Conservation (phyloP, 805 yeast genomes). For the Zygoascus bituminiphila region DNA sequence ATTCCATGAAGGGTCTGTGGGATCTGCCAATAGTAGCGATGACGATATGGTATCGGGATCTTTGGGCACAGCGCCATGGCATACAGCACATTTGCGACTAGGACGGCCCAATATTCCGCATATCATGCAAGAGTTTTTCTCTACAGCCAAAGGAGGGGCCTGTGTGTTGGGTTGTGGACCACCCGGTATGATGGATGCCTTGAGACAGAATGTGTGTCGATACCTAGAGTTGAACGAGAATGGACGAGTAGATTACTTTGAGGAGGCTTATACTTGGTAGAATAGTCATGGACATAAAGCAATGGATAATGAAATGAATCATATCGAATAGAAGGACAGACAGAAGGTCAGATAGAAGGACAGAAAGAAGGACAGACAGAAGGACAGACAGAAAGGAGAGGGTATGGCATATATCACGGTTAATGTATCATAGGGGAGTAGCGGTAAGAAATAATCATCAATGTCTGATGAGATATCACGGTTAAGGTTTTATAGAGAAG, state of each 20-base stretch:
- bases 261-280: slow-evolving; percentile 69
- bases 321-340: too few species aligned
- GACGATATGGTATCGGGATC: not conserved
- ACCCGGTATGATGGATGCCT: slow-evolving; percentile 46
- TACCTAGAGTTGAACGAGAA: slow-evolving; percentile 35
- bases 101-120: slow-evolving; percentile 40
- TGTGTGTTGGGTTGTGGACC: slow-evolving; percentile 59
- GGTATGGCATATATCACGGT: too few species aligned
- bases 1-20: not conserved
- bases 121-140: slow-evolving; percentile 33
- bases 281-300: not conserved
- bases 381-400: too few species aligned
- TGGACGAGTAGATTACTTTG: slow-evolving; percentile 56
- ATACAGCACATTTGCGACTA: slow-evolving; percentile 1
- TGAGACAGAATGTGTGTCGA: slow-evolving; percentile 42
- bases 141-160: slow-evolving; percentile 35
- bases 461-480: too few species aligned
- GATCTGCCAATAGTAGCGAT: not conserved
- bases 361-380: too few species aligned
- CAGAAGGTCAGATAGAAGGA: too few species aligned
- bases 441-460: too few species aligned
- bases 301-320: not conserved
- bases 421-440: too few species aligned
- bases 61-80: not conserved
- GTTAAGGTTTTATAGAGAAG: too few species aligned